Evolutionary conservation across 768 basidiomycete genomes (phyloP), one percentile per base, ranked within the genome.

Genomic region (Sarcodon sp.): DNA sequence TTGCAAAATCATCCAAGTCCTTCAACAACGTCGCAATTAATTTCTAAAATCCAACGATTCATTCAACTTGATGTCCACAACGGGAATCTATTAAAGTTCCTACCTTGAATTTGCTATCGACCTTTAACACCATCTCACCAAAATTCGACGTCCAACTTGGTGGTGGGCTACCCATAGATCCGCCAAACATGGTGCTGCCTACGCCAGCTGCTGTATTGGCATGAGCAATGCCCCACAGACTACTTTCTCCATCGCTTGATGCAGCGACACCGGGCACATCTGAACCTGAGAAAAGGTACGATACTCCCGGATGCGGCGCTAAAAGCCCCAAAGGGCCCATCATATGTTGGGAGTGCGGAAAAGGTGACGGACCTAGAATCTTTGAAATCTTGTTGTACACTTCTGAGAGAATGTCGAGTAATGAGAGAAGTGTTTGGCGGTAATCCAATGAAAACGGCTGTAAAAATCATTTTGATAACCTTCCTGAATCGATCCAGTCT

Each of bases 391-490:
- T 90, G 64, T 86, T 80, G 68, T 93, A 94, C 32, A 88, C 79
- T 58, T 91, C 88, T 13, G 87, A 86, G 36, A 93, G 74, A 44
- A 93, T 84, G 59, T 93, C 91, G 47, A 91, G 79, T 27, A 91
- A 78, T 33, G 90, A 88, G 47, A 90, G 76, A 34, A 92, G 76
- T 8, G 86, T 87, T 64, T 93, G 85, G 54, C 87, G 83, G 59
- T 94, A 93, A 63, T 93, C 90, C 47, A 93, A 62, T 3, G 82
- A 69, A 64, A 92, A 93, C n/a, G 90, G 85, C 89, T 91, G 53
- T 46, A 46, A 8, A n/a, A 47, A 47, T 32, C 27, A 34, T 15
- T 41, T 47, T 16, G 4, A 27, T 27, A 27, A 27, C 21, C 21
- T 27, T 27, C 2, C 21, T n/a, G 36, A 15, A 48, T 7, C 47